phyloP scores from a whole-genome alignment of 2,329 filamentous ascomycete species.

The Pezicula neosporulosa region DNA sequence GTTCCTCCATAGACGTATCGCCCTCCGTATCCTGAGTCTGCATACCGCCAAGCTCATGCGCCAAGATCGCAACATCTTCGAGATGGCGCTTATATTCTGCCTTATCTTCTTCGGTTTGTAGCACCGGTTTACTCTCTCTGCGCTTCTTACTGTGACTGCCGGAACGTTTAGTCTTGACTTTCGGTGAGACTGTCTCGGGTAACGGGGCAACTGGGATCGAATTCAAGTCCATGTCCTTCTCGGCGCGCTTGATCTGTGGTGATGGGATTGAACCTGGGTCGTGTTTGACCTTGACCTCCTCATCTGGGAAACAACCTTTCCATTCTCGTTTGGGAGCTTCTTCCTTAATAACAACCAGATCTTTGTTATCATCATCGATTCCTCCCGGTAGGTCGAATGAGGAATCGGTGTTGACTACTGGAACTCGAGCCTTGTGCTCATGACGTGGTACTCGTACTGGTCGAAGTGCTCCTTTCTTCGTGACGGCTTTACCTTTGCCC shows the following conservation, averaged over 20 bases:
- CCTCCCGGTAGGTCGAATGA: background rate
- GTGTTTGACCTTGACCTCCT: constrained; percentile 6
- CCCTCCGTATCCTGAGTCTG: constrained; percentile 33
- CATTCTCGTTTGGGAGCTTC: constrained; percentile 1
- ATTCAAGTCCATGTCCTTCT: too few species aligned
- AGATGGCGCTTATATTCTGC: constrained; percentile 46
- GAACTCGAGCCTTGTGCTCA: constrained; percentile 26
- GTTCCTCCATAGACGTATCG: constrained; percentile 28
- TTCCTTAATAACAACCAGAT: background rate
- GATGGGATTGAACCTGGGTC: background rate
- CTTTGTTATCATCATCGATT: constrained; percentile 6
- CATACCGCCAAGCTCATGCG: constrained; percentile 42
- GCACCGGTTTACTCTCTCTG: constrained; percentile 31
- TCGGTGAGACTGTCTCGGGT: background rate
- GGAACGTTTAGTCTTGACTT: background rate
- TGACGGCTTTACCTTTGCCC: constrained; percentile 8
- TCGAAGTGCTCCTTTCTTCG: constrained; percentile 12
- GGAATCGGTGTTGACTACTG: constrained; percentile 21
- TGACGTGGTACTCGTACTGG: constrained; percentile 25
- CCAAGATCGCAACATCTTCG: constrained; percentile 40
- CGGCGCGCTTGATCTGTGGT: background rate
- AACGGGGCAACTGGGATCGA: background rate
- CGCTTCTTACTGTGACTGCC: constrained; percentile 4
- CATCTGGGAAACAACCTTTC: constrained; percentile 1
- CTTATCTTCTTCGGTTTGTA: constrained; percentile 49